Evolutionary conservation across 108 stramenopile species (phyloP), one percentile per base, ranked within the genome.

Genomic region (Pseudonitzschia delicatissima): DNA sequence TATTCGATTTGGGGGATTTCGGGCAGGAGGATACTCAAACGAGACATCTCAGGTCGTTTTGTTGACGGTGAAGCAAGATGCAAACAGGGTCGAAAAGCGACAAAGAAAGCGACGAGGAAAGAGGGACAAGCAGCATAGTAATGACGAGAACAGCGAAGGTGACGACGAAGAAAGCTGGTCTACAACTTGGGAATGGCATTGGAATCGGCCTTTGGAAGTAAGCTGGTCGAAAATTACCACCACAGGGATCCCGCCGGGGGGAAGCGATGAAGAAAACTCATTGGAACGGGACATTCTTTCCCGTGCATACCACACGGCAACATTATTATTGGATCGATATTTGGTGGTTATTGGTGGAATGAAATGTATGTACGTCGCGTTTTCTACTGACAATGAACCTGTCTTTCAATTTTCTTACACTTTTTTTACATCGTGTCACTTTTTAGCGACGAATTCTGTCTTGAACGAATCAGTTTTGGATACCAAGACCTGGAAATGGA

Each of bases 271-370:
- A 2, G 13, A 9, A 21, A 23, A 7, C 20, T 48, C 47, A 21
- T 7, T 23, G 32, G 42, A 48, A 48, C 47, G 47, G 47, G 1
- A 48, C 20, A 23, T 25, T 32, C 35, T 60, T 13, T 57, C 75
- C 13, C 65, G 86, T 5, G 86, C 86, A 5, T 87, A 87, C 69
- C 86, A 87, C 53, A 51, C 82, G 5, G 82, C 86, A 3, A 87
- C 86, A 35, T 57, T 87, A 42, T 37, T 87, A 11, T 36, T 31
- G 12, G 64, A 64, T 25, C 77, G 86, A 15, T 87, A 87, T 52
- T 21, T 87, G 40, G 32, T 87, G 9, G 60, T 84, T 17, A 25
- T 84, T 36, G 86, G 86, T 5, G 86, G 86, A 6, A 84, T 87
- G 86, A 77, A 69, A 15, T 27, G 35, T 17, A 55, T 17, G 53